A percentile compares a stretch with the other conserved stretches of the same genome.
Conservation (phyloP, 1,139 yeast genomes). For the Geotrichum aggregatum region DNA sequence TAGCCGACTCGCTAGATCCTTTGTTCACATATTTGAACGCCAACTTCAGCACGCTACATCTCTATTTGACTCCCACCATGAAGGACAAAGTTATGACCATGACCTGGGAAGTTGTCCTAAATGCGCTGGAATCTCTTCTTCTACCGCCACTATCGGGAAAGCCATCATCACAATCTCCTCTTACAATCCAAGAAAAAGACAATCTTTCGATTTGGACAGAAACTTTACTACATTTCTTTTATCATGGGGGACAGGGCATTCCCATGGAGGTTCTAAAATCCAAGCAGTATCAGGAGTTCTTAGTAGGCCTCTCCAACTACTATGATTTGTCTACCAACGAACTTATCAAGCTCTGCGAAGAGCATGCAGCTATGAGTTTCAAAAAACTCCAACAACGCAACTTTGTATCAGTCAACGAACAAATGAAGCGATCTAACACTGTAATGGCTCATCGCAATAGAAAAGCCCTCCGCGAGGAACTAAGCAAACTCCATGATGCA, state of each 20-base stretch:
- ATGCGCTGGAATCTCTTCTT: slow-evolving; percentile 61
- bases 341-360: slow-evolving; percentile 57
- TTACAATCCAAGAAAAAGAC: slow-evolving; percentile 61
- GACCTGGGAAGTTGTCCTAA: slow-evolving; percentile 67
- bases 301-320: slow-evolving; percentile 61
- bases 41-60: slow-evolving; percentile 63
- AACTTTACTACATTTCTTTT: slow-evolving; percentile 65
- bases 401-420: slow-evolving; percentile 46
- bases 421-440: slow-evolving; percentile 61
- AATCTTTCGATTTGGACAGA: slow-evolving; percentile 70
- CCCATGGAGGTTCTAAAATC: slow-evolving; percentile 61
- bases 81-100: slow-evolving; percentile 66
- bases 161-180: slow-evolving; percentile 46
- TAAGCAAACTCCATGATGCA: slow-evolving; percentile 49
- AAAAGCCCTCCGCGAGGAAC: slow-evolving; percentile 53
- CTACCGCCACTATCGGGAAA: slow-evolving; percentile 67
- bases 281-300: slow-evolving; percentile 55
- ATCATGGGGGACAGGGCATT: slow-evolving; percentile 81
- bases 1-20: slow-evolving; percentile 69
- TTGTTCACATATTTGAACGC: slow-evolving; percentile 69
- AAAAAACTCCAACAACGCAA: slow-evolving; percentile 31
- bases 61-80: slow-evolving; percentile 55
- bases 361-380: slow-evolving; percentile 40
- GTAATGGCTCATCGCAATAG: slow-evolving; percentile 71
- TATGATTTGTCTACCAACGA: slow-evolving; percentile 55